These are phyloP conservation scores for Quillaja saponaria DNA, from an alignment of 306 rosid genomes.

Conservation along the genomic window DNA sequence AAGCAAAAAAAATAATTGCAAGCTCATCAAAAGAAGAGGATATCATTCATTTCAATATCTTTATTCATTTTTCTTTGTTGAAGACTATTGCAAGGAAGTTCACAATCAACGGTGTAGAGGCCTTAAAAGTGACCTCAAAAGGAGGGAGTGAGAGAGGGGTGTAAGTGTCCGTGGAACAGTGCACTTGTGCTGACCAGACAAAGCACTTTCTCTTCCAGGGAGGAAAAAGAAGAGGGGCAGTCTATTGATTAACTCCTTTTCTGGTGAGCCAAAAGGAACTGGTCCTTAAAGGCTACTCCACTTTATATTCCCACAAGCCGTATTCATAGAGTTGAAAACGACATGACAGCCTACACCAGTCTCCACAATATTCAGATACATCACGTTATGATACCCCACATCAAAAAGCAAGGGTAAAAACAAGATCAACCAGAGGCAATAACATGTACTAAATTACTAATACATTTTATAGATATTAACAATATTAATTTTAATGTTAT, in stretches of 20 bases:
- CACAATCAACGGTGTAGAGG: constrained; percentile 46
- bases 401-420: constrained; percentile 23
- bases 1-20: constrained; percentile 10
- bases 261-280: constrained; percentile 43
- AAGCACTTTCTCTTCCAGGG: constrained; percentile 38
- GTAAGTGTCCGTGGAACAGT: constrained; percentile 10
- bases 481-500: constrained; percentile 2
- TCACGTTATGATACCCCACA: constrained; percentile 40
- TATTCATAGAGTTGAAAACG: constrained; percentile 39
- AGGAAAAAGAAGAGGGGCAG: constrained; percentile 38
- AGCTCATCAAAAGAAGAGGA: constrained; percentile 52
- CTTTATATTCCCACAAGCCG: constrained; percentile 45
- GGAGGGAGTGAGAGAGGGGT: constrained; percentile 30
- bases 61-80: constrained; percentile 34
- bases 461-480: too few relatives aligned
- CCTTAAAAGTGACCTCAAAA: constrained; percentile 33
- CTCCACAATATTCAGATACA: constrained; percentile 35
- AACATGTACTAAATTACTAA: too few relatives aligned
- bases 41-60: constrained; percentile 36
- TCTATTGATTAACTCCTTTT: constrained; percentile 34
- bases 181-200: constrained; percentile 51
- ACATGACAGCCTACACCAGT: constrained; percentile 38
- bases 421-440: constrained; percentile 14
- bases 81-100: constrained; percentile 33
- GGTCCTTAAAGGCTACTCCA: constrained; percentile 49